Base-by-base conservation (phyloP, 2,329 filamentous ascomycete species). In the Domatiomyces catenatus region DNA sequence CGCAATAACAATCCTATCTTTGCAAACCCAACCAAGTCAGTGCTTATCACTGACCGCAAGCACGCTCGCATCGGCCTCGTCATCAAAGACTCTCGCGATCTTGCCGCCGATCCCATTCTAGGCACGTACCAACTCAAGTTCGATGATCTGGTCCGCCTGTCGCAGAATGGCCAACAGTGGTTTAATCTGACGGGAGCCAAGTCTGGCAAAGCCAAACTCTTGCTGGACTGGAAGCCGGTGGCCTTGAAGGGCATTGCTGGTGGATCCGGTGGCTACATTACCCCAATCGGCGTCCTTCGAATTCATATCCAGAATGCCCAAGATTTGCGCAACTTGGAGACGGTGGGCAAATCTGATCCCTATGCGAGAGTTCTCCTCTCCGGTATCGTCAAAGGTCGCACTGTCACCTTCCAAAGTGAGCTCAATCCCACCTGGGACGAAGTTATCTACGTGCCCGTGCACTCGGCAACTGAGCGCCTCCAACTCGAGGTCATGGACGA, bases 1-100 rank as follows among this genome's bases (percentile, higher is more conserved):
- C 83, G 90, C 54, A 96, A 88, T 53, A 98, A 98, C 70, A 92
- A 94, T 61, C 92, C 92, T 6, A 89, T 98, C 61, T 98, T 89
- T 83, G 83, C 90, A 49, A 84, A 96, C 63, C 86, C 86, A 5
- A 84, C 81, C 59, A 94, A 94, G 69, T 92, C 98, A 63, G 80
- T 98, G 59, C 79, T 98, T 54, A 90, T 98, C 63, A 95, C 89
- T 0, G 89, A 98, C 64, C 83, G 86, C 55, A 94, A 88, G 71
- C 82, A 80, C 63, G 89, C 92, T 51, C 92, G 87, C 64, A 75
- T 98, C 48, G 93, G 90, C 50, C 72, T 98, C 50, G 85, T 90
- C 15, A 81, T 98, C 75, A 98, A 95, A 70, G 92, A 98, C 63
- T 90, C 96, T 59, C 83, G 90, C 55, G 90, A 94, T 49, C 70